A percentile compares a stretch with the other conserved stretches of the same genome.
Conservation (phyloP, 768 basidiomycete genomes). For the Tephrocybe sp. region DNA sequence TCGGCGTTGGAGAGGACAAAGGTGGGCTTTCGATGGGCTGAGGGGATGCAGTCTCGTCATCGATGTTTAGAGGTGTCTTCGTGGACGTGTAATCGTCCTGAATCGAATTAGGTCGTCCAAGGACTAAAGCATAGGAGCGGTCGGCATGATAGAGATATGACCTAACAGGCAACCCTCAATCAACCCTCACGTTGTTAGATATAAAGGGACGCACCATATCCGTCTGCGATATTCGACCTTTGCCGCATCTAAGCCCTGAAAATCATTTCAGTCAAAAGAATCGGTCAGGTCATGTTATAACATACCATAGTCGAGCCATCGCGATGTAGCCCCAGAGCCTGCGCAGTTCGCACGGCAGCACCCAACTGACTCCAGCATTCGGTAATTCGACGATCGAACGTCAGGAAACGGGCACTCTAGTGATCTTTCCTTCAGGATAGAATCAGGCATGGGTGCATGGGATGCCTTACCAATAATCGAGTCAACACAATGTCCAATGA, state of each 20-base stretch:
- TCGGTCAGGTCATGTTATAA: not conserved
- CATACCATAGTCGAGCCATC: slow-evolving; percentile 83
- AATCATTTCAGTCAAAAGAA: not conserved
- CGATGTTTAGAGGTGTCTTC: slow-evolving; percentile 69
- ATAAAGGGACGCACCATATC: slow-evolving; percentile 62
- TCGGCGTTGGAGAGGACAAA: slow-evolving; percentile 71
- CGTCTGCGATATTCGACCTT: slow-evolving; percentile 88
- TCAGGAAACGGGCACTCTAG: slow-evolving; percentile 59
- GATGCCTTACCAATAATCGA: slow-evolving; percentile 76
- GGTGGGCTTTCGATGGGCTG: slow-evolving; percentile 52
- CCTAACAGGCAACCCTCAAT: slow-evolving; percentile 36
- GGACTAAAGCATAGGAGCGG: slow-evolving; percentile 86
- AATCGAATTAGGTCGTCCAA: slow-evolving; percentile 88
- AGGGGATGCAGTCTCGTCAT: slow-evolving; percentile 52
- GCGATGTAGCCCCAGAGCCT: slow-evolving; percentile 89
- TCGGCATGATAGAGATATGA: slow-evolving; percentile 94
- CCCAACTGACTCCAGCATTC: slow-evolving; percentile 97
- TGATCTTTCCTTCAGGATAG: slow-evolving; percentile 34
- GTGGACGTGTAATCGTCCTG: slow-evolving; percentile 90
- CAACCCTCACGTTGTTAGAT: not conserved
- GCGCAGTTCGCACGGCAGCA: slow-evolving; percentile 89
- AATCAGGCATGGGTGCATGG: slow-evolving; percentile 31
- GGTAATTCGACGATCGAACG: slow-evolving; percentile 82
- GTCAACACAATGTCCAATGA: slow-evolving; percentile 91
- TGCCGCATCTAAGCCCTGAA: slow-evolving; percentile 68